These are phyloP conservation scores for Trichoderma sp. DNA, from an alignment of 2,329 filamentous ascomycete genomes.

Conservation along the genomic window DNA sequence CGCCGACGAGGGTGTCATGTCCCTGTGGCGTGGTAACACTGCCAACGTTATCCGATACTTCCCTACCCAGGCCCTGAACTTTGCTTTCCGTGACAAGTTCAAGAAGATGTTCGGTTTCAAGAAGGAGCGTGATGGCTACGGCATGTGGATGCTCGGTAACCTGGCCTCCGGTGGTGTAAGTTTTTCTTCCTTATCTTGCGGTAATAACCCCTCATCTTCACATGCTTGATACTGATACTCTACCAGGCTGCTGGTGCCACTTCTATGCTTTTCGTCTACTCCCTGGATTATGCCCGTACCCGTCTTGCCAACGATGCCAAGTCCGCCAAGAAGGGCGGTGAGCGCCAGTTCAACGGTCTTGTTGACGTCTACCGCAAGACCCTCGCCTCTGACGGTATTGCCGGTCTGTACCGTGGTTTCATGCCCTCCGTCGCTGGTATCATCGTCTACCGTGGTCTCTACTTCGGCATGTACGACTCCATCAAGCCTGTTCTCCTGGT, in stretches of 20 bases:
- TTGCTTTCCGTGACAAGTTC: slow-evolving; percentile 99
- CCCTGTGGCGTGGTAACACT: slow-evolving; percentile 99
- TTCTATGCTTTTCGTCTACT: slow-evolving; percentile 99
- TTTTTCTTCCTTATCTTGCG: slow-evolving; percentile 30
- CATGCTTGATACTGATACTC: not conserved
- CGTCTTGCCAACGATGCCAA: slow-evolving; percentile 99
- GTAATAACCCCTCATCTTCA: not conserved
- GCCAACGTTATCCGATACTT: slow-evolving; percentile 99
- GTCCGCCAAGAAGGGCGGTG: slow-evolving; percentile 94
- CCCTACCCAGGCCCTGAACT: slow-evolving; percentile 99
- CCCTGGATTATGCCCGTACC: slow-evolving; percentile 99
- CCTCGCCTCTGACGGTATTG: slow-evolving; percentile 95
- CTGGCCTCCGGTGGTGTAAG: slow-evolving; percentile 98
- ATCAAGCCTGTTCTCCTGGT: slow-evolving; percentile 98
- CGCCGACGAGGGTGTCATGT: slow-evolving; percentile 86
- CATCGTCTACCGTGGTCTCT: slow-evolving; percentile 99
- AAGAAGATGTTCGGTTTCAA: slow-evolving; percentile 99
- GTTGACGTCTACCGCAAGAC: slow-evolving; percentile 99
- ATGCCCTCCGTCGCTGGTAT: slow-evolving; percentile 99
- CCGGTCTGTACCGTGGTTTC: slow-evolving; percentile 99
- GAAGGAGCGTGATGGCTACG: slow-evolving; percentile 99
- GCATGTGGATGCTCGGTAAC: slow-evolving; percentile 99
- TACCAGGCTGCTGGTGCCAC: slow-evolving; percentile 91
- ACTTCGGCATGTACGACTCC: slow-evolving; percentile 99
- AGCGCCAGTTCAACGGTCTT: slow-evolving; percentile 99